A percentile compares a stretch with the other conserved stretches of the same genome.
Evolutionary conservation across 176 grass and related monocot species (phyloP).

Genomic region (Musa schizocarpa): DNA sequence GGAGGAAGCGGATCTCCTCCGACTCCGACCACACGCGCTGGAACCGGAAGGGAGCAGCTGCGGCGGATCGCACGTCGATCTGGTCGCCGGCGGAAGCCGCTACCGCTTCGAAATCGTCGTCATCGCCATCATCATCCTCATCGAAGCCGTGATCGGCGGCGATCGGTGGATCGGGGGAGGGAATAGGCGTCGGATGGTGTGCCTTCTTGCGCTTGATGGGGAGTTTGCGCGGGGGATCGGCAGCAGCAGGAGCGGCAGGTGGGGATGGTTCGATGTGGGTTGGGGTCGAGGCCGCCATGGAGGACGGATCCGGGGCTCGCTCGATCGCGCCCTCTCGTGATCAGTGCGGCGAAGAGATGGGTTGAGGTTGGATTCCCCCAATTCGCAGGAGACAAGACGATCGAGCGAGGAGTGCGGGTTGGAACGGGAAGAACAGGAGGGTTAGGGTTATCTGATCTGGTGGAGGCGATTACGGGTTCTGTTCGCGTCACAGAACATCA

Average conservation of each 20-base stretch:
- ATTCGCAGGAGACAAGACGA: background rate
- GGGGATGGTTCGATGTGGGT: background rate
- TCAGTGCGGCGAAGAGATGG: background rate
- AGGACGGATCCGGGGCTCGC: background rate
- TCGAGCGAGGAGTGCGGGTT: background rate
- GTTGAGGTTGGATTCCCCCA: conserved; percentile 10
- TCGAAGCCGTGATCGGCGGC: conserved; percentile 16
- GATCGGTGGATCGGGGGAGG: conserved; percentile 18
- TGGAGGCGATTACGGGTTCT: background rate
- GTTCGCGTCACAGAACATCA: too few relatives aligned
- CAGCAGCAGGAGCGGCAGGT: background rate
- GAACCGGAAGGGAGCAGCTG: conserved; percentile 37
- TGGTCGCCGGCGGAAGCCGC: background rate
- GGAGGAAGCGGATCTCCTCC: conserved; percentile 42
- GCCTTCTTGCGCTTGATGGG: conserved; percentile 92
- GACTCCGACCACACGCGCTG: conserved; percentile 77
- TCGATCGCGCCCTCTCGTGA: background rate
- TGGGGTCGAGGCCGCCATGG: background rate
- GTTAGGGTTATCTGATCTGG: background rate
- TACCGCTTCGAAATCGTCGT: background rate
- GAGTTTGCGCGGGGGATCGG: conserved; percentile 56
- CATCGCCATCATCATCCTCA: conserved; percentile 1
- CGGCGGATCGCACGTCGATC: background rate
- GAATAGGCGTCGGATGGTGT: background rate
- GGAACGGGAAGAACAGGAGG: background rate